Base-by-base conservation (phyloP, 1,284 basidiomycete genomes). In the Ustilago trichophora region DNA sequence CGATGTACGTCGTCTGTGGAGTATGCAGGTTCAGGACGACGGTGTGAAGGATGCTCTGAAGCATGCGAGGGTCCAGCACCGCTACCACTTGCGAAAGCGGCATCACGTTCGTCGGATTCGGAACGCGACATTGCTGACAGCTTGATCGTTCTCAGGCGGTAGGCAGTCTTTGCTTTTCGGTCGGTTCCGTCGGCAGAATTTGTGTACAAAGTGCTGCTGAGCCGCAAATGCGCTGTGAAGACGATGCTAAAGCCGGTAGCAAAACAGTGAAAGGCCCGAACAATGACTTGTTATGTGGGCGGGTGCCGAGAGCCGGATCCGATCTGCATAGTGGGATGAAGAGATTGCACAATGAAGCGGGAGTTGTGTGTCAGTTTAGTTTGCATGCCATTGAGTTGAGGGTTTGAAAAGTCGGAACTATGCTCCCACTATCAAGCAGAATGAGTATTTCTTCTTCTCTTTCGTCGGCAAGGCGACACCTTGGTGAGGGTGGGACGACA, bases 81-180 rank as follows among this genome's bases (percentile, higher is more conserved):
- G 27, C 32, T 51, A 6, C 37, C 43, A n/a, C 37, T 35, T 18
- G 48, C 52, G 19, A 35, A 41, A n/a, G 25, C 40, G 12, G 38
- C 19, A 11, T 63, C 59, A 15, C 49, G 59, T 31, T 55, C 53
- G 31, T 56, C 53, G n/a, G 44, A 13, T 19, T 63, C 59, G 15
- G 59, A 56, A 10, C 59, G 59, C 11, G 59, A 63, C 59, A 63
- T 56, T 38, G 31, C 37, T 13, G 31, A 16, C 18, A 19, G 31
- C 35, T 25, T 21, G 36, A 42, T 16, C 41, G 19, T 24, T 31
- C 18, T 13, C 8, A 25, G 22, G 18, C 13, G 18, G 13, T 8
- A 6, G 21, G 40, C 18, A 29, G 32, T 44, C 22, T 27, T 37
- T 36, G 19, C 8, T 46, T 36, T 27, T 13, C 9, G 25, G 3